Conservation (phyloP, 495 filamentous ascomycete species). For the Echria macrotheca region DNA sequence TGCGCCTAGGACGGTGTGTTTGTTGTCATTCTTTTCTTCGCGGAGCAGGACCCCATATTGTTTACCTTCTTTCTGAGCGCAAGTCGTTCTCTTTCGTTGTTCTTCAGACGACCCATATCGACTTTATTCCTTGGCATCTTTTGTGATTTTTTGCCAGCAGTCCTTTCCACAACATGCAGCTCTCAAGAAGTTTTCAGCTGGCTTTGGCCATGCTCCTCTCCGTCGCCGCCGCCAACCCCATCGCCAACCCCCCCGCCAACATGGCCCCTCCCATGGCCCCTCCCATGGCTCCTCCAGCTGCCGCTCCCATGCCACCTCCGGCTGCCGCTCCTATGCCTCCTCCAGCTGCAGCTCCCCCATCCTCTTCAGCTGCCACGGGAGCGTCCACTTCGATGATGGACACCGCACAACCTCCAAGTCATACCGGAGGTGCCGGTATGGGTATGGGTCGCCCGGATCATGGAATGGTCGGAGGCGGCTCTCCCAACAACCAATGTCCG, state of each 20-base stretch:
- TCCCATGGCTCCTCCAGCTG: background rate
- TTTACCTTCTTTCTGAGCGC: conserved; percentile 15
- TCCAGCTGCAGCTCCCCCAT: background rate
- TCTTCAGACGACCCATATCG: background rate
- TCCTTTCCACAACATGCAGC: conserved; percentile 1
- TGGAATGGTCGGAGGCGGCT: background rate
- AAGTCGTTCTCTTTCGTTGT: conserved; percentile 15
- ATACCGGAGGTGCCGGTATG: too few relatives aligned
- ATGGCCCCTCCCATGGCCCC: background rate
- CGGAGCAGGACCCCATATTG: conserved; percentile 9
- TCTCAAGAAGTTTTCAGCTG: background rate
- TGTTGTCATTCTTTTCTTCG: conserved; percentile 17
- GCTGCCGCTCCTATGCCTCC: background rate
- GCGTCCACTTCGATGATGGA: too few relatives aligned
- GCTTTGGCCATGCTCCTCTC: conserved; percentile 10
- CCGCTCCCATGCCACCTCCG: background rate
- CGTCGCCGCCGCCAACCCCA: conserved; percentile 8
- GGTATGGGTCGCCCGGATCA: too few relatives aligned
- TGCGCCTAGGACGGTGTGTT: conserved; percentile 10
- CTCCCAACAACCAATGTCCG: background rate
- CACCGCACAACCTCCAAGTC: too few relatives aligned
- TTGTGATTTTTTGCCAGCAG: conserved; percentile 5
- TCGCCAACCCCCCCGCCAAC: background rate
- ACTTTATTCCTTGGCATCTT: conserved; percentile 11
- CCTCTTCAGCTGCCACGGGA: background rate